These are phyloP conservation scores for Penicillium aurantiogriseum DNA, from an alignment of 2,329 filamentous ascomycete species.

Conservation along the genomic window DNA sequence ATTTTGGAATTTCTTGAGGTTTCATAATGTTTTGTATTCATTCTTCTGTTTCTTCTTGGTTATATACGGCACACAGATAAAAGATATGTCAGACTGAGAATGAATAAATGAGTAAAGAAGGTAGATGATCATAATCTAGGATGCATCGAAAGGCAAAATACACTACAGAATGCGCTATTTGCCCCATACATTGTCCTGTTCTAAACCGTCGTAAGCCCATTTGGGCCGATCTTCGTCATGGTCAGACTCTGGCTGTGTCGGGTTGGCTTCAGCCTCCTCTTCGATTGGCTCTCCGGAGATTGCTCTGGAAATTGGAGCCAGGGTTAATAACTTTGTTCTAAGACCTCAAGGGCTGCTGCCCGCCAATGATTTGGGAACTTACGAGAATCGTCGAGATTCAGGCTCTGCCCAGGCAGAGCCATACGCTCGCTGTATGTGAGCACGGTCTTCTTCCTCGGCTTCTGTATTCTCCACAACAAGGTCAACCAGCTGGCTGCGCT, in stretches of 20 bases:
- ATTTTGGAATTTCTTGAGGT: not conserved
- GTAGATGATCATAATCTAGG: not conserved
- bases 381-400: slow-evolving; percentile 35
- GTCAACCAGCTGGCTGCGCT: slow-evolving; percentile 64
- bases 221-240: slow-evolving; percentile 19
- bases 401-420: slow-evolving; percentile 60
- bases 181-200: slow-evolving; percentile 39
- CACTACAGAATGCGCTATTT: slow-evolving; percentile 19
- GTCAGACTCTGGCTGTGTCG: slow-evolving; percentile 8
- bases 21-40: not conserved
- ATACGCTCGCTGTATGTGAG: slow-evolving; percentile 62
- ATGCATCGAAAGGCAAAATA: not conserved
- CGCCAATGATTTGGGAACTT: slow-evolving; percentile 18
- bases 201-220: slow-evolving; percentile 33
- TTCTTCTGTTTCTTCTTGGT: not conserved
- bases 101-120: not conserved
- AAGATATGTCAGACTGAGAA: not conserved
- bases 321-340: slow-evolving; percentile 17
- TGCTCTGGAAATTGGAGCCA: slow-evolving; percentile 26
- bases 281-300: slow-evolving; percentile 33
- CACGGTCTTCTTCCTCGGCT: slow-evolving; percentile 61
- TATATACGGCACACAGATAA: not conserved
- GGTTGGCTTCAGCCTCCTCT: slow-evolving; percentile 18
- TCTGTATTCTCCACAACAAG: slow-evolving; percentile 64
- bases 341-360: not conserved